Base-by-base conservation (phyloP, 2,329 filamentous ascomycete species). In the Herpotrichia juniperi region DNA sequence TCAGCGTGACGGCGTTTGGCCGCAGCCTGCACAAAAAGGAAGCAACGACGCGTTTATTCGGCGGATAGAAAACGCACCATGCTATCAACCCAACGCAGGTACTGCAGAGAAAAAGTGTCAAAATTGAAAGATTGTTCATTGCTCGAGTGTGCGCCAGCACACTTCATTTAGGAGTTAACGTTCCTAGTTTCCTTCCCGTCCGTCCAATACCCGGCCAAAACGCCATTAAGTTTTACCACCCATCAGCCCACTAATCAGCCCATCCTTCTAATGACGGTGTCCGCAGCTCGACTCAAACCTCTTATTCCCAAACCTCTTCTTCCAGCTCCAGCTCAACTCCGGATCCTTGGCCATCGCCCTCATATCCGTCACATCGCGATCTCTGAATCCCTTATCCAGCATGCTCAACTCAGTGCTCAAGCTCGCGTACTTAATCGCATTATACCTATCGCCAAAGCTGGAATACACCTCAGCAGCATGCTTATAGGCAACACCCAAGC, bases 391-490 rank as follows among this genome's bases (percentile, higher is more conserved):
- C 34, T 68, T 70, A 47, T 72, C 70, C 25, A 73, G 35, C 37
- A 66, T 60, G 2, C 49, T 56, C 22, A 61, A 49, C 57, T 72
- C 68, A 0, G 58, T 50, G 24, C 60, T 62, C 44, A 69, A 35
- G 22, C 64, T 44, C 34, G 70, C 70, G 52, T 69, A 72, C 54
- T 56, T 60, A 16, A 69, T 56, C 9, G 70, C 69, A 42, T 62
- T 62, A 46, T 57, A 69, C 48, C 48, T 58, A 46, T 64, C 56
- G 31, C 70, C 59, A 46, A 74, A 69, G 44, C 71, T 66, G 22
- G 69, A 73, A 46, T 75, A 76, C 30, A 62, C 69, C 56, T 77
- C 62, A 1, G 74, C 74, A 0, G 74, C 74, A 35, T 71, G 61
- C 45, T 72, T 72, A 50, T 77, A 78, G 10, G 74, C 70, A 6